phyloP scores from a whole-genome alignment of 331 rosid species.

The Cydonia oblonga region DNA sequence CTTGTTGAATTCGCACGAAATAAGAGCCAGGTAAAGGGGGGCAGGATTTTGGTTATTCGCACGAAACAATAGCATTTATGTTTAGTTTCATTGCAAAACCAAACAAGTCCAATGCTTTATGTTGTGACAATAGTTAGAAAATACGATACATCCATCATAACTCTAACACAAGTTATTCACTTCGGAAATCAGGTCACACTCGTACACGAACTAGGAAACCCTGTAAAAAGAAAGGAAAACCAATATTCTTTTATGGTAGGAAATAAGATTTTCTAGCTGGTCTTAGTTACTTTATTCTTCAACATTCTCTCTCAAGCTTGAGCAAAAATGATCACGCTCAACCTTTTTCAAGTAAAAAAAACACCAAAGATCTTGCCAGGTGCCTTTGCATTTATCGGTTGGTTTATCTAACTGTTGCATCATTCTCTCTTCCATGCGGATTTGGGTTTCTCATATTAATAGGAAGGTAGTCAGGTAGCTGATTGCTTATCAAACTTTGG shows the following conservation, averaged over 20 bases:
- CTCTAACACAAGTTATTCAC: background rate
- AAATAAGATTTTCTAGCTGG: background rate
- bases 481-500: too few relatives aligned
- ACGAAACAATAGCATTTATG: background rate
- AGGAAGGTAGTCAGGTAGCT: too few relatives aligned
- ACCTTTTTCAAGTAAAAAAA: background rate
- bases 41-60: conserved; percentile 1
- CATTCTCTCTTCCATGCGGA: too few relatives aligned
- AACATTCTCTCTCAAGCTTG: background rate
- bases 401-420: too few relatives aligned
- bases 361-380: too few relatives aligned
- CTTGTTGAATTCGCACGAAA: conserved; percentile 21
- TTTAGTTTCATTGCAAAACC: background rate
- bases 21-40: conserved; percentile 36
- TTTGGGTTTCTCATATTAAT: too few relatives aligned
- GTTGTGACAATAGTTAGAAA: background rate
- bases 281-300: background rate
- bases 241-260: background rate
- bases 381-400: too few relatives aligned
- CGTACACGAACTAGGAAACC: background rate
- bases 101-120: background rate
- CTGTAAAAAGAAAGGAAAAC: background rate
- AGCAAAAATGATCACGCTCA: background rate
- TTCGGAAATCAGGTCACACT: background rate
- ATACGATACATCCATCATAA: background rate